Conservation (phyloP, 1,139 yeast genomes). For the Debaryomyces coudertii region DNA sequence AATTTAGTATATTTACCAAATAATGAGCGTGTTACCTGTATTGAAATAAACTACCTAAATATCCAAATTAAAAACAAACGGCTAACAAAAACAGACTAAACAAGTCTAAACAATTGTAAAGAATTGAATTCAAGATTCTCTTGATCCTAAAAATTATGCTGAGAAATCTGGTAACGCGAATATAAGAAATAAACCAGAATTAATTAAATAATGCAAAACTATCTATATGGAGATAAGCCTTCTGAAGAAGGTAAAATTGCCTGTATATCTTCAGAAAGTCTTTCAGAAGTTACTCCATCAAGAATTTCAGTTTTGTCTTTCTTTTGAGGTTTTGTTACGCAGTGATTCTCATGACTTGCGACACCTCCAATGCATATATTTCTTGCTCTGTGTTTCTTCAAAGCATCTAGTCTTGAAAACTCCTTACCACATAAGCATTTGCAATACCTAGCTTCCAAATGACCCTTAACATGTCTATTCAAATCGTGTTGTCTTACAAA, state of each 20-base stretch:
- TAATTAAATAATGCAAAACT: neutral
- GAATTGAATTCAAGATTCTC: slow-evolving; percentile 8
- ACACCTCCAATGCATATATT: slow-evolving; percentile 79
- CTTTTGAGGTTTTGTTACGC: slow-evolving; percentile 34
- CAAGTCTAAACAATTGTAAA: neutral
- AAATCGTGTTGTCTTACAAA: slow-evolving; percentile 93
- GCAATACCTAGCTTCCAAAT: slow-evolving; percentile 69
- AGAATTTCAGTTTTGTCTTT: slow-evolving; percentile 21
- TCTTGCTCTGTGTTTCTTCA: slow-evolving; percentile 77
- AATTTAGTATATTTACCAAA: neutral
- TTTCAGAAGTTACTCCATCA: slow-evolving; percentile 25
- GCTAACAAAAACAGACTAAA: neutral
- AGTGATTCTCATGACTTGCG: slow-evolving; percentile 26
- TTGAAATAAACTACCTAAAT: slow-evolving; percentile 2
- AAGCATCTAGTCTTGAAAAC: slow-evolving; percentile 87
- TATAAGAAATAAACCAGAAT: slow-evolving; percentile 2
- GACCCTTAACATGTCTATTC: slow-evolving; percentile 87
- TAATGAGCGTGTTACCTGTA: neutral
- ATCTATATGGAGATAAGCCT: neutral
- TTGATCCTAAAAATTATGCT: neutral
- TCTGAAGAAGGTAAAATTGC: neutral
- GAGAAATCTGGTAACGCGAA: neutral
- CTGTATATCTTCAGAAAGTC: slow-evolving; percentile 12
- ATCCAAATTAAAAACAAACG: slow-evolving; percentile 1
- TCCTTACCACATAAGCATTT: slow-evolving; percentile 91